phyloP scores from a whole-genome alignment of 495 filamentous ascomycete genomes.

The Talaromyces nanjingensis region DNA sequence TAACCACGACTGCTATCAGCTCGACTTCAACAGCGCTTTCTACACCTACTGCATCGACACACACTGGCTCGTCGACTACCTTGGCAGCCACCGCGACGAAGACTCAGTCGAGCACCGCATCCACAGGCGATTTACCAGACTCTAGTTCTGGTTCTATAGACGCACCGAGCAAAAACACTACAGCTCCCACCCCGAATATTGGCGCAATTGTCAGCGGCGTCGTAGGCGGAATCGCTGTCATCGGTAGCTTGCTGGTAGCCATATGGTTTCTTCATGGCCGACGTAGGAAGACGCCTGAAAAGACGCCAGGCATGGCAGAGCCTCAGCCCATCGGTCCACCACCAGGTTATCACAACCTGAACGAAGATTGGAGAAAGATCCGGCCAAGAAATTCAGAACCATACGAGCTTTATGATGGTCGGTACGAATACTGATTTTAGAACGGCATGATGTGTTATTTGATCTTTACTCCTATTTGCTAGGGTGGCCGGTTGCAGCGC shows the following conservation, averaged over 20 bases:
- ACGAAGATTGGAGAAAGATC: neutral
- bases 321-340: neutral
- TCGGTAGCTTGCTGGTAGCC: neutral
- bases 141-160: neutral
- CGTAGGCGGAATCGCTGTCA: neutral
- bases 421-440: neutral
- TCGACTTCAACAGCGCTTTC: neutral
- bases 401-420: neutral
- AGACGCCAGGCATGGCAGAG: neutral
- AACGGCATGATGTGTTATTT: neutral
- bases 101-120: neutral
- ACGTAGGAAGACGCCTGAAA: neutral
- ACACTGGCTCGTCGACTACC: neutral
- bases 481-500: neutral
- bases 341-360: neutral
- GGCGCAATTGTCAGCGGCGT: neutral
- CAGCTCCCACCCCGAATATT: neutral
- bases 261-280: neutral
- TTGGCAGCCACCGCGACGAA: neutral
- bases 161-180: neutral
- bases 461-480: neutral
- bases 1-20: neutral
- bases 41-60: neutral
- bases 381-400: neutral
- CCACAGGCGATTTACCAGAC: too few species aligned